Evolutionary conservation across 169 alveolate genomes (phyloP), one percentile per base, ranked within the genome.

Genomic region (Miamiensis avidus): DNA sequence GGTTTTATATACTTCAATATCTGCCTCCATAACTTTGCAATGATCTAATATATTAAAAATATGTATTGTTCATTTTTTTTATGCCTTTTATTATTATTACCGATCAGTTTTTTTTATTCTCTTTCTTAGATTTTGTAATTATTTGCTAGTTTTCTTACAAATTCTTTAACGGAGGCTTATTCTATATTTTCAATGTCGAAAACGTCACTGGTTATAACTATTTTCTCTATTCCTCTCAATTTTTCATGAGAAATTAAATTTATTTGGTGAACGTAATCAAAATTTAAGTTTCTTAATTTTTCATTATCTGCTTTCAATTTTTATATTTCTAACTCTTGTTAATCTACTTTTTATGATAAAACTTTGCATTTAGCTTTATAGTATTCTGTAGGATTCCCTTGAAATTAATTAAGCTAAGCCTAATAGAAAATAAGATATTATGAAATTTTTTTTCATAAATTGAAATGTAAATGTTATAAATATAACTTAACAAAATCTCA

Each of bases 1-100:
- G 0, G n/a, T 79, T 79, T 79, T 79, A 25, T 79, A 79, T n/a
- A 79, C 76, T 79, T 79, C 84, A 79, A 79, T 79, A 79, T 79
- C 84, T 25, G 84, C 84, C 64, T 79, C 84, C 84, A 79, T 79
- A 0, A 79, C 65, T 79, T 49, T 79, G 11, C 84, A 79, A 30
- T 79, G 84, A 49, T 20, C 69, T 49, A 49, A 49, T 11, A 49
- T 11, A n/a, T n/a, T n/a, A 49, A 49, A 49, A 49, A 49, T 11
- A 11, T 49, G 4, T 49, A 49, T 49, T 49, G 4, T 49, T 49
- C 20, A 49, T 49, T 20, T 49, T 11, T 11, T 11, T 11, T 11
- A 49, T 49, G 26, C 26, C 69, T 49, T 49, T 11, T 49, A 11
- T 49, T 11, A 11, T 20, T 49, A 49, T 49, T 49, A 49, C 69